phyloP scores from a whole-genome alignment of 768 basidiomycete genomes.

The Auriculariales sp. region DNA sequence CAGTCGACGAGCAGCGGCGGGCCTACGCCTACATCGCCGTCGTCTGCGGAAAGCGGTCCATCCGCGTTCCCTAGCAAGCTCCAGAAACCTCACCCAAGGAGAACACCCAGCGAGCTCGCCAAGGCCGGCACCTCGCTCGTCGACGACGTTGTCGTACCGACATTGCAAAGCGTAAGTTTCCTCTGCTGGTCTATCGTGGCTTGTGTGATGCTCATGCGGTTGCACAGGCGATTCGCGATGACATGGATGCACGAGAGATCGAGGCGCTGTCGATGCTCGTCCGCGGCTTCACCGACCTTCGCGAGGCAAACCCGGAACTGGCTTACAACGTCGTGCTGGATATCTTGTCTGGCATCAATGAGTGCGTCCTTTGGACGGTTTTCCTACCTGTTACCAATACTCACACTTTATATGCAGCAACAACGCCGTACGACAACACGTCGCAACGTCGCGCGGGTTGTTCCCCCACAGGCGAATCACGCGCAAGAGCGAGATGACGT shows the following conservation, averaged over 20 bases:
- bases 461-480: conserved; percentile 70
- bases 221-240: conserved; percentile 17
- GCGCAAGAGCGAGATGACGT: conserved; percentile 74
- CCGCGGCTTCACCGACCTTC: conserved; percentile 78
- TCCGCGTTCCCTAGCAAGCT: conserved; percentile 5
- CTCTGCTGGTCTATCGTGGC: not conserved
- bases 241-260: conserved; percentile 79
- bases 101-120: conserved; percentile 38
- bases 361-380: conserved; percentile 36
- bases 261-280: conserved; percentile 83
- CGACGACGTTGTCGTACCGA: conserved; percentile 73
- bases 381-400: conserved; percentile 1
- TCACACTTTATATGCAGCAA: conserved; percentile 35
- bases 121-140: conserved; percentile 58
- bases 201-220: not conserved
- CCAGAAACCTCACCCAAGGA: conserved; percentile 21
- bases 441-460: conserved; percentile 65
- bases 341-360: conserved; percentile 79
- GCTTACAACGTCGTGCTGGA: conserved; percentile 84
- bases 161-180: conserved; percentile 55
- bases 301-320: conserved; percentile 67
- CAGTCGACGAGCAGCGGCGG: conserved; percentile 17
- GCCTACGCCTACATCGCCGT: conserved; percentile 28
- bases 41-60: conserved; percentile 20
- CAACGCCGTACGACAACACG: conserved; percentile 60